Base-by-base conservation (phyloP, 1,139 yeast species). In the Yamadazyma sp. region DNA sequence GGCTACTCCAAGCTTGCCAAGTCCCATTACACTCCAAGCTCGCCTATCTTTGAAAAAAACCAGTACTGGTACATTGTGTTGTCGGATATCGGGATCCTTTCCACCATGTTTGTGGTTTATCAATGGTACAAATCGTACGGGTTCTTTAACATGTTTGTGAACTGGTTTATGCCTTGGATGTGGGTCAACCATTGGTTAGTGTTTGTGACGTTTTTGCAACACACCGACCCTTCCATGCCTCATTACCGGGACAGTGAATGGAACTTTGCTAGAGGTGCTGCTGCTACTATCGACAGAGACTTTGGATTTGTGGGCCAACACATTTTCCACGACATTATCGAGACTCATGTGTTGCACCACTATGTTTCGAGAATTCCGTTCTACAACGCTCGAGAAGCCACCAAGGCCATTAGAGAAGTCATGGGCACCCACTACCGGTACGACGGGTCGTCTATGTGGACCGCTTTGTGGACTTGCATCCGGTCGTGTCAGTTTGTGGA, bases 121-220 rank as follows among this genome's bases (percentile, higher is more conserved):
- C 42, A 75, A 47, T 82, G 89, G 81, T 72, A 77, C 62, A 69
- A 73, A 56, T 62, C 64, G 44, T 80, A 73, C 56, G 94, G 95
- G 30, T 70, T 68, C 39, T 78, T 79, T 67, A 77, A 78, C 59
- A 71, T 83, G 61, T 57, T 76, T 42, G 75, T 86, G 52, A 77
- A 83, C 69, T 86, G 89, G 85, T 71, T 82, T 46, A 57, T 85
- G 41, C 95, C 95, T 39, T 86, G 84, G 76, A 51, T 81, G 41
- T 80, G 84, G 74, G 90, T 85, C 45, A 86, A 86, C 76, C 94
- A 86, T 67, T 86, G 95, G 95, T 75, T 86, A 55, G 95, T 86
- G 30, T 83, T 84, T 64, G 85, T 86, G 57, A 86, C 95, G 35
- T 86, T 73, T 64, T 75, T 86, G 55, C 95, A 86, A 64, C 95